Evolutionary conservation across 305 asterid species (phyloP).

Genomic region (Fraxinus xanthoxyloides): DNA sequence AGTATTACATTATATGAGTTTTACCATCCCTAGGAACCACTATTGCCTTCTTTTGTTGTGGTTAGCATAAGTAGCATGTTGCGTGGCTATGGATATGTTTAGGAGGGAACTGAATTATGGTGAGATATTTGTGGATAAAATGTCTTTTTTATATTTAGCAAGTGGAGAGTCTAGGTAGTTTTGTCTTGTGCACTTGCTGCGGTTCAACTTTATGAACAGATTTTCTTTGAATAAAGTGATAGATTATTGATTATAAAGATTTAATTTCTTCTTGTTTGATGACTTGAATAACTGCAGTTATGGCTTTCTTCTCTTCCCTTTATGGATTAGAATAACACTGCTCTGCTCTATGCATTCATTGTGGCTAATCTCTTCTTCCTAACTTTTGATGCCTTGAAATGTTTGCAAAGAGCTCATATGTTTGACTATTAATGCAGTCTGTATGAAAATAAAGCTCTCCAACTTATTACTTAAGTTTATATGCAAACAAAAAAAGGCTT

Average conservation of each 20-base stretch:
- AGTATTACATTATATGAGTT: not conserved
- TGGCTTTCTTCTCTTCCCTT: not conserved
- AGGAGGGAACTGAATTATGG: not conserved
- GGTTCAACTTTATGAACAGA: not conserved
- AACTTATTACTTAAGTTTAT: not conserved
- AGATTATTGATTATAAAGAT: conserved; percentile 1
- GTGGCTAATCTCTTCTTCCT: not conserved
- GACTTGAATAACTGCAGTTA: conserved; percentile 1
- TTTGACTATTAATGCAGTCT: not conserved
- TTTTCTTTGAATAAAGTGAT: not conserved
- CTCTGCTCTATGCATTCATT: not conserved
- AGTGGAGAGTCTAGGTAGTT: conserved; percentile 3
- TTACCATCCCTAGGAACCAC: not conserved
- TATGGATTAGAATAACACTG: not conserved
- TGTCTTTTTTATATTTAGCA: not conserved
- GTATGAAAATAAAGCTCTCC: not conserved
- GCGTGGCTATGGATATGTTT: conserved; percentile 3
- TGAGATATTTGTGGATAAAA: not conserved
- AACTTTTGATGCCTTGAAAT: not conserved
- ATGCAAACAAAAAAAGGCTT: not conserved
- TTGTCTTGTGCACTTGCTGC: not conserved
- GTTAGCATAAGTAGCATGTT: not conserved
- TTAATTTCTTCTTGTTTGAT: not conserved
- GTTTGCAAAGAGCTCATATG: not conserved
- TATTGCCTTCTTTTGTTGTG: not conserved